Percentiles rank a stretch among this genome's conserved stretches.
Conservation (phyloP, 148 eudicot genomes). For the Rhododendron mucronatum region DNA sequence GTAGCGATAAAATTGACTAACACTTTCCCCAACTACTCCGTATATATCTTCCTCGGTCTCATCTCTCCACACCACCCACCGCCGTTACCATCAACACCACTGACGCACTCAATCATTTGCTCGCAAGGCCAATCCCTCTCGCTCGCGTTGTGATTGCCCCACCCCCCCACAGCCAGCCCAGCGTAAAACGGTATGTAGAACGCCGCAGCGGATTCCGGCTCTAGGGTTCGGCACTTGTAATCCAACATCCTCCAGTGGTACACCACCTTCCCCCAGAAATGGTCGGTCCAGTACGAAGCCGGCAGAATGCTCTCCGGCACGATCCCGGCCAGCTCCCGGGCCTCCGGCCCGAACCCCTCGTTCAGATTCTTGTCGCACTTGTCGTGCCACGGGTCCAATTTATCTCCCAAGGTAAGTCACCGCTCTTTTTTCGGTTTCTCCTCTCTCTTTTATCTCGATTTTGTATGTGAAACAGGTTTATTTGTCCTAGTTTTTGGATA, state of each 20-base stretch:
- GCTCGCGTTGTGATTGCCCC: slow-evolving; percentile 25
- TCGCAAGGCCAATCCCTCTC: slow-evolving; percentile 50
- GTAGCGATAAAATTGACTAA: too few species aligned
- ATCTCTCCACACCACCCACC: too few species aligned
- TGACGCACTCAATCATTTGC: slow-evolving; percentile 44
- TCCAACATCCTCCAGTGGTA: slow-evolving; percentile 53
- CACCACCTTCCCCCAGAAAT: slow-evolving; percentile 51
- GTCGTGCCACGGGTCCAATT: slow-evolving; percentile 50
- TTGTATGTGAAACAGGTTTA: too few species aligned
- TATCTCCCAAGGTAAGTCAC: neutral
- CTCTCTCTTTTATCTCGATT: too few species aligned
- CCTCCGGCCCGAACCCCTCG: slow-evolving; percentile 53
- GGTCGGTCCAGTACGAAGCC: slow-evolving; percentile 72
- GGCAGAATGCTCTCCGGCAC: slow-evolving; percentile 31
- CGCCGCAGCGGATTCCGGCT: slow-evolving; percentile 58
- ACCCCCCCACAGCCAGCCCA: slow-evolving; percentile 59
- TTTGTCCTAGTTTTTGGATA: too few species aligned
- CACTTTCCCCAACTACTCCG: too few species aligned
- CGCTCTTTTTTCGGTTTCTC: too few species aligned
- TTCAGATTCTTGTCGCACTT: slow-evolving; percentile 53
- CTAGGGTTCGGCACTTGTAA: slow-evolving; percentile 48
- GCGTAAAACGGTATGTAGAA: slow-evolving; percentile 81
- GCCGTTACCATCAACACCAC: too few species aligned
- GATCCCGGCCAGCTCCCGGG: slow-evolving; percentile 9
- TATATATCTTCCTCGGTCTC: too few species aligned